Evolutionary conservation across 495 filamentous ascomycete species (phyloP).

Genomic region (Aspergillus hancockii): DNA sequence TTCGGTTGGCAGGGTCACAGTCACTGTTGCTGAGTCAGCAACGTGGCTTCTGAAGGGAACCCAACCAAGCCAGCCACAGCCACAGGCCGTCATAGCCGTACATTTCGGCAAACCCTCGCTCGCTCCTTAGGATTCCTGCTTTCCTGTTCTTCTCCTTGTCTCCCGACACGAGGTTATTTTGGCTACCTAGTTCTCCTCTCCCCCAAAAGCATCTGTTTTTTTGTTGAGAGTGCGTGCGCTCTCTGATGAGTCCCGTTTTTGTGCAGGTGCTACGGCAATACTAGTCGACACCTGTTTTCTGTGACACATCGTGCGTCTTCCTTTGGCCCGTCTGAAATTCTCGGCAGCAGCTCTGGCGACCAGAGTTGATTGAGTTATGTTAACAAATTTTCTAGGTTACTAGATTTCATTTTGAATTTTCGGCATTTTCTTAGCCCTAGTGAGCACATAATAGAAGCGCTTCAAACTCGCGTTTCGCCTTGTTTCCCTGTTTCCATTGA

Average conservation of each 20-base stretch:
- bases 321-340: conserved; percentile 39
- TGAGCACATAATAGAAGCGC: background rate
- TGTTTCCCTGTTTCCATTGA: conserved; percentile 16
- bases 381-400: background rate
- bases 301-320: conserved; percentile 24
- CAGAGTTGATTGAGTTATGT: background rate
- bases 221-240: conserved; percentile 38
- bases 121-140: conserved; percentile 5
- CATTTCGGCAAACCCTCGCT: conserved; percentile 21
- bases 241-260: conserved; percentile 48
- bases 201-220: conserved; percentile 1
- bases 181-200: conserved; percentile 8
- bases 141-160: conserved; percentile 18
- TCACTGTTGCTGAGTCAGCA: conserved; percentile 21
- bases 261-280: conserved; percentile 49
- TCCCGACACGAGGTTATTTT: conserved; percentile 1
- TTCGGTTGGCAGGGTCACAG: background rate
- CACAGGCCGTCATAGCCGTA: conserved; percentile 27
- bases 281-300: conserved; percentile 48
- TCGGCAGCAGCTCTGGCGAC: conserved; percentile 22
- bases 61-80: conserved; percentile 15
- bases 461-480: conserved; percentile 5
- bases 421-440: background rate
- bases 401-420: conserved; percentile 1
- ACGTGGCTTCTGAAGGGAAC: conserved; percentile 3